Evolutionary conservation across 2,329 filamentous ascomycete genomes (phyloP).

Genomic region (Fusarium guadeloupense): DNA sequence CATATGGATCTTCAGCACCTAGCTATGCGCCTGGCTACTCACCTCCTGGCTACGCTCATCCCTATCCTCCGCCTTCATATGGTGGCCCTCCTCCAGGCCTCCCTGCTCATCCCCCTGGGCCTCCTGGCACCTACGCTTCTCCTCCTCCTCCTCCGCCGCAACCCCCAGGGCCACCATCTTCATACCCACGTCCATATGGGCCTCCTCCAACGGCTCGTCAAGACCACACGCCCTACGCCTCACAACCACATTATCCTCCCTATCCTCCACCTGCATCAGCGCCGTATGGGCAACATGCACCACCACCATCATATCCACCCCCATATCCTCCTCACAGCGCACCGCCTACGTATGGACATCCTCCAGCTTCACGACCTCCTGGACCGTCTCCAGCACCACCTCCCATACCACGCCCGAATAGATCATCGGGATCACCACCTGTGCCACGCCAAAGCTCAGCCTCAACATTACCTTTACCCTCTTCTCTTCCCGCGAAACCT

Average conservation of each 20-base stretch:
- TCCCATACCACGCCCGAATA: conserved; percentile 16
- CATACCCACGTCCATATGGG: conserved; percentile 38
- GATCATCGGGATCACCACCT: conserved; percentile 26
- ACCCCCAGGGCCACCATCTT: conserved; percentile 21
- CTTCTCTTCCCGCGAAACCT: conserved; percentile 48
- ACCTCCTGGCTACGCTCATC: conserved; percentile 38
- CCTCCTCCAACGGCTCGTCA: conserved; percentile 27
- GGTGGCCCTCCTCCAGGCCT: conserved; percentile 36
- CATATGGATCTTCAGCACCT: conserved; percentile 34
- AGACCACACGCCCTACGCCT: conserved; percentile 31
- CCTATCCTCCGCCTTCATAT: conserved; percentile 39
- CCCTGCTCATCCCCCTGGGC: conserved; percentile 36
- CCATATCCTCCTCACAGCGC: conserved; percentile 34
- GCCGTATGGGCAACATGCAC: conserved; percentile 33
- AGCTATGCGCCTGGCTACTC: conserved; percentile 42
- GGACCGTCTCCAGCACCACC: conserved; percentile 27
- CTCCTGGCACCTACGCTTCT: conserved; percentile 26
- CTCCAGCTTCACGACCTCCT: conserved; percentile 24
- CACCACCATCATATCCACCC: conserved; percentile 31
- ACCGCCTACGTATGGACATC: conserved; percentile 30
- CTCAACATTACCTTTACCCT: conserved; percentile 29
- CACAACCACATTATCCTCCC: conserved; percentile 32
- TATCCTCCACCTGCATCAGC: conserved; percentile 32
- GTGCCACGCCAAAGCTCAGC: conserved; percentile 26
- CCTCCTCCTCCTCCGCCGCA: conserved; percentile 23